Conservation (phyloP, 2,329 filamentous ascomycete genomes). For the Penicillium freii region DNA sequence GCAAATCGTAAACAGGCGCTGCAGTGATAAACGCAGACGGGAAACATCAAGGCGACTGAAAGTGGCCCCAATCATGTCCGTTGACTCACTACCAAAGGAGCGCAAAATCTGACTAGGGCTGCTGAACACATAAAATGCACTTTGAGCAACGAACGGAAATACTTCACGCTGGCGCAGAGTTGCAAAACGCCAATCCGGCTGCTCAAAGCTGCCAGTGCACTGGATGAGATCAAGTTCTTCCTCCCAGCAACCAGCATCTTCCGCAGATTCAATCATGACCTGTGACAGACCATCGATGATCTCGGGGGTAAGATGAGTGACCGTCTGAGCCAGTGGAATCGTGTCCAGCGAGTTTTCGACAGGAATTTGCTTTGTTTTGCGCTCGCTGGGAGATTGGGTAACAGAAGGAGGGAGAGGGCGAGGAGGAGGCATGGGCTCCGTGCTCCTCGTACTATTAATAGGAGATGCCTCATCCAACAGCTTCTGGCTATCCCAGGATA, state of each 20-base stretch:
- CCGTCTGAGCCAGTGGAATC: slow-evolving; percentile 29
- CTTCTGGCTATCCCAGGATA: slow-evolving; percentile 42
- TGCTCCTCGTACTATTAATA: slow-evolving; percentile 12
- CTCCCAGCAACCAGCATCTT: slow-evolving; percentile 40
- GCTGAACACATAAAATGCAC: slow-evolving; percentile 45
- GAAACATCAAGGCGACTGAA: slow-evolving; percentile 28
- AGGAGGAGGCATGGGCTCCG: neutral
- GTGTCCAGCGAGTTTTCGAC: slow-evolving; percentile 12
- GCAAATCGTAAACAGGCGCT: slow-evolving; percentile 37
- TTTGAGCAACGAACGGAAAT: slow-evolving; percentile 46
- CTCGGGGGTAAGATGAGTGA: slow-evolving; percentile 38
- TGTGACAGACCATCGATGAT: slow-evolving; percentile 39
- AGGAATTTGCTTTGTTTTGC: slow-evolving; percentile 15
- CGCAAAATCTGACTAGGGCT: slow-evolving; percentile 40
- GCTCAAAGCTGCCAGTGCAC: slow-evolving; percentile 36
- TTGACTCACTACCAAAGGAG: slow-evolving; percentile 37
- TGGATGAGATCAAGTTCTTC: slow-evolving; percentile 41
- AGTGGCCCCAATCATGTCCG: neutral
- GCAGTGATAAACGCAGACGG: slow-evolving; percentile 35
- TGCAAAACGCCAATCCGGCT: slow-evolving; percentile 39
- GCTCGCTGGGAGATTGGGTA: slow-evolving; percentile 20
- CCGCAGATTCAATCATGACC: slow-evolving; percentile 36
- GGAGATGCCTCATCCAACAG: slow-evolving; percentile 29
- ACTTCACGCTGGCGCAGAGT: slow-evolving; percentile 37
- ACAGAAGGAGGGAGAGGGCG: slow-evolving; percentile 15